phyloP scores from a whole-genome alignment of 148 eudicot species.

The Amaranthus hypochondriacus region DNA sequence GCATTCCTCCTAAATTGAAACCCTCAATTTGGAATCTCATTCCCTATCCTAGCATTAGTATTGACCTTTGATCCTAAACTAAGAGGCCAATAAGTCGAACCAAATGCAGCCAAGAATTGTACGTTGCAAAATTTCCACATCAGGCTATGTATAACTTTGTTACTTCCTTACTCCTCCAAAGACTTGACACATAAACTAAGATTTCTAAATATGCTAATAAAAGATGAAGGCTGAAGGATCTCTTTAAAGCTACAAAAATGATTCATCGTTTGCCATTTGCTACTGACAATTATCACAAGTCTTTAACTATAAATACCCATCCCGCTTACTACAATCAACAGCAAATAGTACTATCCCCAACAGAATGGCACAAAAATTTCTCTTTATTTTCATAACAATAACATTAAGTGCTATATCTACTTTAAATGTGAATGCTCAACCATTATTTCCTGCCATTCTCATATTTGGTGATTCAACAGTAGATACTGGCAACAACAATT shows the following conservation, averaged over 20 bases:
- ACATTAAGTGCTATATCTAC: not conserved
- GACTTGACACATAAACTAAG: slow-evolving; percentile 21
- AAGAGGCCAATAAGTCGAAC: no score
- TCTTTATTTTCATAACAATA: slow-evolving; percentile 4
- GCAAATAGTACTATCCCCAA: not conserved
- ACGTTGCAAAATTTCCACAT: not conserved
- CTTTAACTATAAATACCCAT: slow-evolving; percentile 7
- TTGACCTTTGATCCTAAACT: no score
- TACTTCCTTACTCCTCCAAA: slow-evolving; percentile 5
- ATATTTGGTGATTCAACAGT: slow-evolving; percentile 69
- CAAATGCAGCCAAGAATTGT: no score
- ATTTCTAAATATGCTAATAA: slow-evolving; percentile 2
- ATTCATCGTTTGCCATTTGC: slow-evolving; percentile 10
- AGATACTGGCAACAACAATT: slow-evolving; percentile 65
- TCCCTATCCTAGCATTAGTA: no score
- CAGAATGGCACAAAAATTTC: slow-evolving; percentile 14
- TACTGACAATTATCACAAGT: slow-evolving; percentile 11
- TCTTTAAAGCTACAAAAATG: slow-evolving; percentile 17
- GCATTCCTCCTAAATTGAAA: no score
- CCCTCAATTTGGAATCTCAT: no score
- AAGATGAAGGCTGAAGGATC: not conserved
- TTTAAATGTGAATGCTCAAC: slow-evolving; percentile 22
- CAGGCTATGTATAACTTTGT: not conserved
- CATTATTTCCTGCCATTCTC: slow-evolving; percentile 45
- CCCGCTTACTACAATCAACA: not conserved